These are phyloP conservation scores for Neltuma alba DNA, from an alignment of 306 rosid species.

Conservation along the genomic window DNA sequence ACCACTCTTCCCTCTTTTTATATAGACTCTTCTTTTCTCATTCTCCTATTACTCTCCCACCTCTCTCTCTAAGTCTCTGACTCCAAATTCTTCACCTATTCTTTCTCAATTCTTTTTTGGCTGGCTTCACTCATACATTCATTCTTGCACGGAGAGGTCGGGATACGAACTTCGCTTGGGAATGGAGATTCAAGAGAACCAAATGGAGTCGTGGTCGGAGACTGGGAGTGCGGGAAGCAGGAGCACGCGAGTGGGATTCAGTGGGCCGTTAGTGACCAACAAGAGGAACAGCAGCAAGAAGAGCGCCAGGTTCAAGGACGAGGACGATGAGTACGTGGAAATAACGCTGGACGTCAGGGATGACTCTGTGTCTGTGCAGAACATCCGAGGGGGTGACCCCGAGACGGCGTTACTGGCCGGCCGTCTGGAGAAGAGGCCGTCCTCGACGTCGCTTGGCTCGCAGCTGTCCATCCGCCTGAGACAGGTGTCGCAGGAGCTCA, in stretches of 20 bases:
- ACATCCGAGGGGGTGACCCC: constrained; percentile 72
- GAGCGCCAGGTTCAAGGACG: constrained; percentile 55
- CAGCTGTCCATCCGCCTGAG: constrained; percentile 50
- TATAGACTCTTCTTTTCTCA: not conserved
- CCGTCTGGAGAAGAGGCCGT: constrained; percentile 52
- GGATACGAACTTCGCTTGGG: not conserved
- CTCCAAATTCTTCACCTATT: not conserved
- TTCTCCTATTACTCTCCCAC: not conserved
- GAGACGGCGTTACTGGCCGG: constrained; percentile 61
- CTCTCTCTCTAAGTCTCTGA: not conserved
- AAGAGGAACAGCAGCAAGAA: constrained; percentile 52
- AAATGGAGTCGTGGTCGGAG: constrained; percentile 60
- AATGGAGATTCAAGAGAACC: constrained; percentile 78
- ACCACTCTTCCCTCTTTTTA: not conserved
- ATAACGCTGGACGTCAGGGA: constrained; percentile 76
- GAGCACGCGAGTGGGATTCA: constrained; percentile 48
- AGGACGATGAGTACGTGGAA: constrained; percentile 66
- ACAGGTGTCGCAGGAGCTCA: constrained; percentile 80
- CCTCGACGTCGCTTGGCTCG: constrained; percentile 47
- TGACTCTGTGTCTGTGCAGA: constrained; percentile 66
- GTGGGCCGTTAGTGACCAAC: constrained; percentile 56
- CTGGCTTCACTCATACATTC: not conserved
- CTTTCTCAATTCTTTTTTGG: not conserved
- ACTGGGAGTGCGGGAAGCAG: constrained; percentile 54
- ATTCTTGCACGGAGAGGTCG: not conserved